Base-by-base conservation (phyloP, 106 monocot genomes). In the Phalaenopsis aphrodite region DNA sequence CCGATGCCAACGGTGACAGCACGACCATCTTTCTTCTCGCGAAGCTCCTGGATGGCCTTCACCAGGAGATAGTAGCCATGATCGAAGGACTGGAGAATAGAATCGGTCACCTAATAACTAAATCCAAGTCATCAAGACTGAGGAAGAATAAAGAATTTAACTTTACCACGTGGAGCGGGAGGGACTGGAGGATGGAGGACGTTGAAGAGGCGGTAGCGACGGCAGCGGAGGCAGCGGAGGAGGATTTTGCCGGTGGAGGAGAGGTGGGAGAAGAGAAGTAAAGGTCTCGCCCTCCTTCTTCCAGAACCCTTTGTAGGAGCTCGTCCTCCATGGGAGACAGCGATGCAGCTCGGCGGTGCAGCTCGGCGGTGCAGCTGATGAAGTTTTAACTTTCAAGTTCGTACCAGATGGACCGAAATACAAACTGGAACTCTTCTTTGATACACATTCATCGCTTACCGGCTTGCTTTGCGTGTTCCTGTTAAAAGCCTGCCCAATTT, bases 31-130 rank as follows among this genome's bases (percentile, higher is more conserved):
- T 92, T 97, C 82, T 88, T 92, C 83, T 92, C 91, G 15, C 98
- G 84, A 39, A 98, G 89, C 78, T 98, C 98, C 77, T 98, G 98
- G 52, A 98, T 94, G 72, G 98, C 92, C 65, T 98, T 98, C 38
- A 98, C 94, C 7, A 98, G 85, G 30, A 98, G 88, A 80, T 98
- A 98, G 84, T 89, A 98, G 1, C 98, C 98, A 56, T 93, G 98
- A 86, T 98, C 98, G 79, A 98, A 98, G 38, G 98, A 89, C 87
- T 95, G 79, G 36, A 81, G 15, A 48, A 4, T 23, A 42, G 39
- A 66, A 21, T 41, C 12, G 74, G 23, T 75, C 38, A 77, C 16
- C 42, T 1, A 72, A 45, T n/a, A 30, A 76, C 61, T 5, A n/a
- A 75, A 78, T 56, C 21, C 21, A 41, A 14, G 56, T 6, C 56